Conservation (phyloP, 495 filamentous ascomycete genomes). For the Margaritispora aquatica region DNA sequence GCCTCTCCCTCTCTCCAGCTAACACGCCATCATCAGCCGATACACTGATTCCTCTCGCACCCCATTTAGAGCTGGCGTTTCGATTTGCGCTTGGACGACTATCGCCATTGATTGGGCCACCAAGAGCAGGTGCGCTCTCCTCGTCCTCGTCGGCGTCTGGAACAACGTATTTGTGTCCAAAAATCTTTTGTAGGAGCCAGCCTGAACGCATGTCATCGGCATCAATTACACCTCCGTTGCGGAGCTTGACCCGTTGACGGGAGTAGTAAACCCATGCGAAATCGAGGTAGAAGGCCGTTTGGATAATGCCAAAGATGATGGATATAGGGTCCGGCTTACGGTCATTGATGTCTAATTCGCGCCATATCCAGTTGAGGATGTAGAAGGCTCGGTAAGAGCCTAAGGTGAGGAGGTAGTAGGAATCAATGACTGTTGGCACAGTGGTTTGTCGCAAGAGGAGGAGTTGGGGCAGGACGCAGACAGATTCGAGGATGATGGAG, state of each 20-base stretch:
- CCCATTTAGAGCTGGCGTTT: slow-evolving; percentile 52
- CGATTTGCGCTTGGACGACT: slow-evolving; percentile 6
- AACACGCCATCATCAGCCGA: slow-evolving; percentile 71
- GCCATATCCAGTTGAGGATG: slow-evolving; percentile 85
- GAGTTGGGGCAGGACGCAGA: slow-evolving; percentile 86
- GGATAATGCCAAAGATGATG: slow-evolving; percentile 79
- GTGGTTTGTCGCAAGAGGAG: slow-evolving; percentile 88
- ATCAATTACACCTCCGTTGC: slow-evolving; percentile 88
- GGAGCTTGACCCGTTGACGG: slow-evolving; percentile 88
- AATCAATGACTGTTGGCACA: slow-evolving; percentile 93
- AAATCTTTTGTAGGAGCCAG: slow-evolving; percentile 59
- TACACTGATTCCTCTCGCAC: slow-evolving; percentile 69
- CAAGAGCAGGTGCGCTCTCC: slow-evolving; percentile 41
- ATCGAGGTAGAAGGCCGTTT: slow-evolving; percentile 87
- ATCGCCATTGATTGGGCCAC: slow-evolving; percentile 22
- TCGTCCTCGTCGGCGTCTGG: slow-evolving; percentile 33
- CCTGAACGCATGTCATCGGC: slow-evolving; percentile 79
- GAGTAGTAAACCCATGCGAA: slow-evolving; percentile 97
- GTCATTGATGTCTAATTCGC: slow-evolving; percentile 48
- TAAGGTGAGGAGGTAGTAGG: slow-evolving; percentile 83
- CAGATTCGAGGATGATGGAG: slow-evolving; percentile 83
- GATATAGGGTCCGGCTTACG: slow-evolving; percentile 62
- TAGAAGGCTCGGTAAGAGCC: slow-evolving; percentile 89
- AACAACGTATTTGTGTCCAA: slow-evolving; percentile 41
- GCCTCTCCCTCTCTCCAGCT: slow-evolving; percentile 36